These are phyloP conservation scores for Drechmeria coniospora DNA, from an alignment of 2,329 filamentous ascomycete genomes.

Conservation along the genomic window DNA sequence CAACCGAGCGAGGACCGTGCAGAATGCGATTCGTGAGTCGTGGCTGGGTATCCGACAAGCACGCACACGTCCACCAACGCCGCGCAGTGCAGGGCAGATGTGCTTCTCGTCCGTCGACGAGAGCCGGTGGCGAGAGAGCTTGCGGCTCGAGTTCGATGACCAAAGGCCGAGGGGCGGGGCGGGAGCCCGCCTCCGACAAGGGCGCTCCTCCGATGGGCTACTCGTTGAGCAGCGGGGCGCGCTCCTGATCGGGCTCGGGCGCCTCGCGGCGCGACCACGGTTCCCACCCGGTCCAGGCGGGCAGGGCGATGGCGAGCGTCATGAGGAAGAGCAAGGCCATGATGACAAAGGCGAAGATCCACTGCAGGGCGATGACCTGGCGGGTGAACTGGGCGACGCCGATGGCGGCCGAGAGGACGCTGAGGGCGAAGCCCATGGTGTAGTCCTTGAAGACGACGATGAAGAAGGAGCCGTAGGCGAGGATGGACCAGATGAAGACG, in stretches of 20 bases:
- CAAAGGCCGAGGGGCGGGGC: too few species aligned
- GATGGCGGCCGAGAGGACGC: constrained; percentile 56
- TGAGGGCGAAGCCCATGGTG: constrained; percentile 67
- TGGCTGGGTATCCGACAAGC: too few species aligned
- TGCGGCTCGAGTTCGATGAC: too few species aligned
- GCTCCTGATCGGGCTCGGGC: constrained; percentile 36
- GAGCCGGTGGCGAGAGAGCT: too few species aligned
- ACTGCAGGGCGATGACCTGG: constrained; percentile 66
- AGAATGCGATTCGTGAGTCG: too few species aligned
- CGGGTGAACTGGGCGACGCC: constrained; percentile 63
- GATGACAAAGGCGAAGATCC: constrained; percentile 83
- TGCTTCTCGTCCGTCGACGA: too few species aligned
- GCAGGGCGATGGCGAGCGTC: constrained; percentile 49
- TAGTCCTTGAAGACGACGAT: constrained; percentile 59
- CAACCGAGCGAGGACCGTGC: too few species aligned
- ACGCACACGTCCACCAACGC: too few species aligned
- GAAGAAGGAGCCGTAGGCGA: constrained; percentile 65
- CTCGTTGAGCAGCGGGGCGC: constrained; percentile 45
- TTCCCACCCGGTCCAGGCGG: constrained; percentile 45
- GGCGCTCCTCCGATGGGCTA: constrained; percentile 3
- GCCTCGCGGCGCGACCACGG: constrained; percentile 30
- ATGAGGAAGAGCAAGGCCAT: constrained; percentile 59
- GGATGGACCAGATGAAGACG: constrained; percentile 72
- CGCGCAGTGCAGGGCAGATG: too few species aligned
- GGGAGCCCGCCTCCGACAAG: too few species aligned